Base-by-base conservation (phyloP, 2,329 filamentous ascomycete genomes). In the Pestalotiopsis sp. region DNA sequence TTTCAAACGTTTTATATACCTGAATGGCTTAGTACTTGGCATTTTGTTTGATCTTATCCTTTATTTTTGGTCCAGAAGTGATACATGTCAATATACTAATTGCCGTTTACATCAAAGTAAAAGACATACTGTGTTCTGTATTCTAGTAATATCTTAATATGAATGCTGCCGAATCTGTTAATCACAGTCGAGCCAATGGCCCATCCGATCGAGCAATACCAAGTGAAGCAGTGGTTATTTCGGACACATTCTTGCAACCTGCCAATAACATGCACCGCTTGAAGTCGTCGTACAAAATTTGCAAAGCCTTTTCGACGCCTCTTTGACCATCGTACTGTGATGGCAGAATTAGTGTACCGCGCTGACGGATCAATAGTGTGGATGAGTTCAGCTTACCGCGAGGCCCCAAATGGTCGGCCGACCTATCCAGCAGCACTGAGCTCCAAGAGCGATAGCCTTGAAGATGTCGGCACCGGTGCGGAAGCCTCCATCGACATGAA, bases 401-500 rank as follows among this genome's bases (percentile, higher is more conserved):
- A 70, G 52, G n/a, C 69, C 69, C 69, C 69, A 73, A 14, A 73
- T 66, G 20, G 59, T 58, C 5, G 68, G 68, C 25, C 72, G 38
- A 9, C 72, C 71, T 7, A 73, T 58, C 59, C 68, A 73, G 59
- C 62, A 68, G 62, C 67, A 73, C 14, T 72, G 49, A 4, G 71
- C 72, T 4, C 72, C 71, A 3, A 73, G 66, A 13, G 72, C 72
- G 1, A 73, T 13, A 7, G 72, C 72, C 36, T 71, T 73, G 68
- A 73, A 73, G 38, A 73, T 70, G 45, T 73, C 72, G 4, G 60
- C 13, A 11, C 66, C 66, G 14, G 20, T 68, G 17, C 66, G 12
- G 5, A 68, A n/a, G 3, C 66, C 66, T n/a, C 66, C 66, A 45
- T 68, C 66, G 6, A 68, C 56, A 27, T 75, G 58, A 82, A 85